A percentile compares a stretch with the other conserved stretches of the same genome.
Conservation (phyloP, 192 early-diverging fungal genomes). For the Entophlyctis helioformis region DNA sequence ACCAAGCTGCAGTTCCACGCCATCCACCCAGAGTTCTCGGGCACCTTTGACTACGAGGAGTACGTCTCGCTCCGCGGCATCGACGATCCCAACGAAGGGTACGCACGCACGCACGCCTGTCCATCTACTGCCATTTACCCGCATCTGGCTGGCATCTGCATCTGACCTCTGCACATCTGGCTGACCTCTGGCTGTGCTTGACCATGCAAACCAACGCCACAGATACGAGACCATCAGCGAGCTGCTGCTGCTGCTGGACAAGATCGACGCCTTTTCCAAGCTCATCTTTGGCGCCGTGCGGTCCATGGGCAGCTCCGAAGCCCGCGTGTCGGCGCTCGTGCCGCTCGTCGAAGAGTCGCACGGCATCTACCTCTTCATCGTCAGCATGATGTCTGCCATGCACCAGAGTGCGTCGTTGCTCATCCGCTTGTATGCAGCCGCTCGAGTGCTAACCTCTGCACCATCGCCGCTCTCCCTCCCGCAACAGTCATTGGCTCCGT, state of each 20-base stretch:
- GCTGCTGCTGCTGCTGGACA: slow-evolving; percentile 81
- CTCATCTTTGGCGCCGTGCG: slow-evolving; percentile 77
- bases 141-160: too few species aligned
- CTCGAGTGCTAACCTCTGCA: not conserved
- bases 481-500: slow-evolving; percentile 49
- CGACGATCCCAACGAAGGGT: slow-evolving; percentile 97
- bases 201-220: too few species aligned
- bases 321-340: slow-evolving; percentile 86
- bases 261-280: slow-evolving; percentile 84
- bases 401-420: slow-evolving; percentile 52
- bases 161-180: too few species aligned
- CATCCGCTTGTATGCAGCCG: not conserved
- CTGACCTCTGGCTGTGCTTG: too few species aligned
- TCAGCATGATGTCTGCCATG: slow-evolving; percentile 94
- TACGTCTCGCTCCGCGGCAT: slow-evolving; percentile 86
- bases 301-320: slow-evolving; percentile 77
- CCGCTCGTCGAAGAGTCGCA: slow-evolving; percentile 95
- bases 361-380: slow-evolving; percentile 91
- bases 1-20: slow-evolving; percentile 88
- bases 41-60: slow-evolving; percentile 95
- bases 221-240: slow-evolving; percentile 95
- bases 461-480: not conserved
- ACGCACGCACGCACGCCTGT: too few species aligned
- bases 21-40: slow-evolving; percentile 84
- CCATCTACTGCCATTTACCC: too few species aligned